phyloP scores from a whole-genome alignment of 345 rosid genomes.

The Erodium maritimum region DNA sequence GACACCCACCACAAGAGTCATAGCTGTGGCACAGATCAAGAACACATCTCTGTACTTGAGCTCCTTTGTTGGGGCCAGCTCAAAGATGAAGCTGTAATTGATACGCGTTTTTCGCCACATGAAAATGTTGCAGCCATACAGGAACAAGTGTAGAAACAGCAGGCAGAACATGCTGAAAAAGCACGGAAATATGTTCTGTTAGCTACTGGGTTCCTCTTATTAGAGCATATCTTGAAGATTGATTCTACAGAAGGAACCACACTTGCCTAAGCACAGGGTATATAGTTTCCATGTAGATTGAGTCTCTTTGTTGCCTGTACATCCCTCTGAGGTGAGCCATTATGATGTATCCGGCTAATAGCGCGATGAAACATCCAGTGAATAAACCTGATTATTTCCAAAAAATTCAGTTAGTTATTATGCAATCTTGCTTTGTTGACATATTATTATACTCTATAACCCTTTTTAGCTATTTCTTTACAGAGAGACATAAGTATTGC shows the following conservation, averaged over 20 bases:
- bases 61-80: constrained; percentile 65
- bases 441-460: too few relatives aligned
- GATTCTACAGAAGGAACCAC: constrained; percentile 1
- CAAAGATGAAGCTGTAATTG: constrained; percentile 88
- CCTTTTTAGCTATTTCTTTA: too few relatives aligned
- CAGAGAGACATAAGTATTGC: too few relatives aligned
- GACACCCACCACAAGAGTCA: constrained; percentile 70
- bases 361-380: constrained; percentile 83
- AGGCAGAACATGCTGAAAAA: constrained; percentile 88
- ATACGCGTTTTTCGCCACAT: constrained; percentile 88
- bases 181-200: neutral
- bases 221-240: neutral
- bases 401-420: neutral
- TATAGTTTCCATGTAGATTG: constrained; percentile 88
- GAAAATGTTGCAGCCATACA: constrained; percentile 92
- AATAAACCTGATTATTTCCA: constrained; percentile 56
- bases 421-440: too few relatives aligned
- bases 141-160: constrained; percentile 69
- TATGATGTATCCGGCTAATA: constrained; percentile 71
- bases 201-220: neutral
- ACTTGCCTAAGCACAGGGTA: constrained; percentile 94
- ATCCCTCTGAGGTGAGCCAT: constrained; percentile 86
- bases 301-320: constrained; percentile 51
- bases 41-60: constrained; percentile 86
- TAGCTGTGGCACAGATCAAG: constrained; percentile 65